Conservation (phyloP, 2,329 filamentous ascomycete species). For the Nigrograna mackinnonii region DNA sequence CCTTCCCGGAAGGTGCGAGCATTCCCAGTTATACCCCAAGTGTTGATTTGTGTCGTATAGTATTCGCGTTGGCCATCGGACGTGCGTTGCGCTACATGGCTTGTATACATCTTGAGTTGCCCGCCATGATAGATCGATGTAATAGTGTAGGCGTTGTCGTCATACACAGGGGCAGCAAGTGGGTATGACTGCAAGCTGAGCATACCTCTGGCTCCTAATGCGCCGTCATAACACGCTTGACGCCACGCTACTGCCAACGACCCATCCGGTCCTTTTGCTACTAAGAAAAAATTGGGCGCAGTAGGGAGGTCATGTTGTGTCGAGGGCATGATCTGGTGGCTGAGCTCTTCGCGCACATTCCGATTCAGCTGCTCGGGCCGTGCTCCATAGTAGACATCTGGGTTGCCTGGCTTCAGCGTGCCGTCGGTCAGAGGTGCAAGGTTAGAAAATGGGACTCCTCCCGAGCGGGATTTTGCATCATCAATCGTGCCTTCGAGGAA, state of each 20-base stretch:
- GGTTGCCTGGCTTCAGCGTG: slow-evolving; percentile 17
- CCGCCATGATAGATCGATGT: slow-evolving; percentile 43
- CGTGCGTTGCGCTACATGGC: slow-evolving; percentile 37
- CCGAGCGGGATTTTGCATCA: slow-evolving; percentile 21
- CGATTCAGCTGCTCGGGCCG: slow-evolving; percentile 23
- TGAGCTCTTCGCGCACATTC: slow-evolving; percentile 22
- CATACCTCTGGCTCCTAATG: slow-evolving; percentile 37
- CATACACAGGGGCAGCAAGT: slow-evolving; percentile 32
- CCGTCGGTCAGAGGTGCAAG: slow-evolving; percentile 6
- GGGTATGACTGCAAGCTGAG: slow-evolving; percentile 41
- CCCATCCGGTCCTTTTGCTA: slow-evolving; percentile 41
- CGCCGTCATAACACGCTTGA: slow-evolving; percentile 19
- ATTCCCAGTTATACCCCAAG: slow-evolving; percentile 3
- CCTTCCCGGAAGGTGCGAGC: slow-evolving; percentile 7
- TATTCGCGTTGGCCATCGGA: slow-evolving; percentile 38
- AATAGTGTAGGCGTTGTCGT: slow-evolving; percentile 35
- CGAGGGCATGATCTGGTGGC: slow-evolving; percentile 6
- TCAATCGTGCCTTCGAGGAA: slow-evolving; percentile 1
- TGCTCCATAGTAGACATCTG: slow-evolving; percentile 29
- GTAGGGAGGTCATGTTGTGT: not conserved
- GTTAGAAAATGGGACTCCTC: slow-evolving; percentile 12
- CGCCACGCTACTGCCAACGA: slow-evolving; percentile 20
- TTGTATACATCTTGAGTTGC: slow-evolving; percentile 41
- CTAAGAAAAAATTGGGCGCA: slow-evolving; percentile 35
- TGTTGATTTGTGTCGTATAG: slow-evolving; percentile 38